Conservation (phyloP, 106 monocot species). For the Chionographis japonica region DNA sequence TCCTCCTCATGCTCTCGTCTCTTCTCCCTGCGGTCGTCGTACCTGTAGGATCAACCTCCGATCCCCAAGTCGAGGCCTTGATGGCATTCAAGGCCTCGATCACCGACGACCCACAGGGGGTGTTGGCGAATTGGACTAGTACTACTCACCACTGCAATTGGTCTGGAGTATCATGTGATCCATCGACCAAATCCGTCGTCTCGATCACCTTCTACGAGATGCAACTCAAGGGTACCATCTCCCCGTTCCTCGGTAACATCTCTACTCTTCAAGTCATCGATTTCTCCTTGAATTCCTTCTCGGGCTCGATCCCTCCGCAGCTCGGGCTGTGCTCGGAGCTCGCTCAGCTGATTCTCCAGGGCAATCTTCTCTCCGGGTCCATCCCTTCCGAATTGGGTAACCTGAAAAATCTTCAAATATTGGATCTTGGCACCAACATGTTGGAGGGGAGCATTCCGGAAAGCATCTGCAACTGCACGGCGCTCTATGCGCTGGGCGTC, state of each 20-base stretch:
- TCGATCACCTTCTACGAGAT: conserved; percentile 27
- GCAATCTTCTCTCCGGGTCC: conserved; percentile 48
- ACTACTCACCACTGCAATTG: conserved; percentile 59
- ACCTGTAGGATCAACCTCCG: background rate
- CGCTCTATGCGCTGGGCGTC: conserved; percentile 28
- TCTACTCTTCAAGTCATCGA: conserved; percentile 62
- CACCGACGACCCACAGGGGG: conserved; percentile 22
- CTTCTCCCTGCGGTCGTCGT: background rate
- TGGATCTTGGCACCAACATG: conserved; percentile 49
- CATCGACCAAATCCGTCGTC: conserved; percentile 28
- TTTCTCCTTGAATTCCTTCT: conserved; percentile 45
- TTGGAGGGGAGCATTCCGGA: conserved; percentile 61
- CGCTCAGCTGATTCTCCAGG: conserved; percentile 18
- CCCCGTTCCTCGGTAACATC: conserved; percentile 60
- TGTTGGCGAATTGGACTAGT: conserved; percentile 26
- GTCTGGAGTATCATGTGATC: conserved; percentile 64
- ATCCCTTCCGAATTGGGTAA: conserved; percentile 55
- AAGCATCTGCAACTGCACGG: conserved; percentile 54
- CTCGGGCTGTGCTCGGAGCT: conserved; percentile 49
- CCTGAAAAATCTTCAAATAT: conserved; percentile 34
- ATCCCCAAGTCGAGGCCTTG: conserved; percentile 19
- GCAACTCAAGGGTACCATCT: conserved; percentile 43
- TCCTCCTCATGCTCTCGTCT: conserved; percentile 3
- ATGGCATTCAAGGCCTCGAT: conserved; percentile 24
- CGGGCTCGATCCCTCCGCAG: conserved; percentile 54